phyloP scores from a whole-genome alignment of 495 filamentous ascomycete genomes.

The Tuber borchii region DNA sequence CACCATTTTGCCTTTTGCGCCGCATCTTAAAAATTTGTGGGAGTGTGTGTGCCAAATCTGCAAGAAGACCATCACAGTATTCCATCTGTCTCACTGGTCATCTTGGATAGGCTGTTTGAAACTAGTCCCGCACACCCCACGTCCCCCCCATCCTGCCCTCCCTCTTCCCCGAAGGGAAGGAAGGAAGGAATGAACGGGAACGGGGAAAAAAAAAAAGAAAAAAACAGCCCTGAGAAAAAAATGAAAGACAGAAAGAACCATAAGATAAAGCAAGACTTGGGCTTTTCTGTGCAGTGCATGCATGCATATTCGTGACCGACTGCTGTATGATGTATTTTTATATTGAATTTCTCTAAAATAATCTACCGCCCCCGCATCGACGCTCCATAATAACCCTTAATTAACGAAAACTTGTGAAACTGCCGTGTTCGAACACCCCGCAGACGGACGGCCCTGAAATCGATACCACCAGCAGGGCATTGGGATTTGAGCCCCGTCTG shows the following conservation, averaged over 20 bases:
- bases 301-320: conserved; percentile 1
- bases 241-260: background rate
- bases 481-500: background rate
- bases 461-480: background rate
- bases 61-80: background rate
- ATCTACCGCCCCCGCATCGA: background rate
- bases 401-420: background rate
- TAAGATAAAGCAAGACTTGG: background rate
- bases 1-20: background rate
- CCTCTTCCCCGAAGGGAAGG: background rate
- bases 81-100: background rate
- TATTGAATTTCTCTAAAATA: background rate
- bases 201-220: background rate
- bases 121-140: background rate
- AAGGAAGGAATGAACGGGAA: background rate
- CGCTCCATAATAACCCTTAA: background rate
- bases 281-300: background rate
- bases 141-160: background rate
- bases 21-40: background rate
- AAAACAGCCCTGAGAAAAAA: background rate
- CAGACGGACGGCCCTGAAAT: background rate
- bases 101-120: background rate
- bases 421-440: background rate
- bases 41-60: background rate
- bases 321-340: background rate